These are phyloP conservation scores for Mesembryanthemum crystallinum DNA, from an alignment of 148 eudicot genomes.

Conservation along the genomic window DNA sequence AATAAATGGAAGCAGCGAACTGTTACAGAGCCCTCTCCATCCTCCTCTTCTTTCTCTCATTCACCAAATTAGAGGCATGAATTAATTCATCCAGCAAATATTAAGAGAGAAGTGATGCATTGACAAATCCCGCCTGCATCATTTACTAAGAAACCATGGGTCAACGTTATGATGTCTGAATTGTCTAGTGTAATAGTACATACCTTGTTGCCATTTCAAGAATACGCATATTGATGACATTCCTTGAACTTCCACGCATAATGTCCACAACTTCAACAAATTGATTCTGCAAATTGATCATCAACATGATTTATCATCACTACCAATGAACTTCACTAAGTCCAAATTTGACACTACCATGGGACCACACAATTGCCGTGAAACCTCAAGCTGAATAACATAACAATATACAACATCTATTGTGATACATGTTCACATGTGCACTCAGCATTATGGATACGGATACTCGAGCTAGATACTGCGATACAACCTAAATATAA, in stretches of 20 bases:
- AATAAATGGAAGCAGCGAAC: too few species aligned
- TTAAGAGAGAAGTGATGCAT: too few species aligned
- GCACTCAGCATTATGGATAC: conserved; percentile 7
- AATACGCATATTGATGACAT: conserved; percentile 45
- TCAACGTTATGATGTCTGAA: background rate
- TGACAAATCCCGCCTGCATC: too few species aligned
- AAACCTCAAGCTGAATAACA: background rate
- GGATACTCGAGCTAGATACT: background rate
- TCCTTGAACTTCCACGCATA: conserved; percentile 66
- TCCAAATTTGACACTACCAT: background rate
- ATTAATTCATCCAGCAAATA: too few species aligned
- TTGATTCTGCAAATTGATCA: conserved; percentile 39
- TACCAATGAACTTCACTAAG: conserved; percentile 1
- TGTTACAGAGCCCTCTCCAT: too few species aligned
- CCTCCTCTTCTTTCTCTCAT: too few species aligned
- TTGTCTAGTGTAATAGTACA: background rate
- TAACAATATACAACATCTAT: background rate
- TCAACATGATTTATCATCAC: background rate
- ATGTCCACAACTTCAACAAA: conserved; percentile 55
- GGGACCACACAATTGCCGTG: background rate
- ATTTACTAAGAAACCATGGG: background rate
- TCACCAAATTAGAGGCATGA: too few species aligned
- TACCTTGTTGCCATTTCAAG: conserved; percentile 65
- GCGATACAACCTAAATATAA: background rate
- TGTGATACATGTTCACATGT: background rate